A percentile compares a stretch with the other conserved stretches of the same genome.
phyloP scores from a whole-genome alignment of 2,329 filamentous ascomycete species.

The Penicillium sclerotiorum region DNA sequence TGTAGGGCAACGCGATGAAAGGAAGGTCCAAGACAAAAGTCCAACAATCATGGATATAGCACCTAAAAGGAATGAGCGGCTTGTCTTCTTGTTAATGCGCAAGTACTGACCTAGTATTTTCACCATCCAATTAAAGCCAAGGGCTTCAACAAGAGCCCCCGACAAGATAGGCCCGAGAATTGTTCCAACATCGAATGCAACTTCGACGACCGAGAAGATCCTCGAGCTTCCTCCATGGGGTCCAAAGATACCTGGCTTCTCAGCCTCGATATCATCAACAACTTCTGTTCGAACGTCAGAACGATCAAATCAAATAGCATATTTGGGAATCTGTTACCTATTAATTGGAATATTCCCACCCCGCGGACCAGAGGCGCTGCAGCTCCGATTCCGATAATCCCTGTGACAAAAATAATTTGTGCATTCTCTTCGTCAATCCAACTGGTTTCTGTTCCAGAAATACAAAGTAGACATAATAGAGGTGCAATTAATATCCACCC shows the following conservation, averaged over 20 bases:
- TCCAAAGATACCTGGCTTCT: constrained; percentile 23
- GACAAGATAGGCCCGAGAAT: neutral
- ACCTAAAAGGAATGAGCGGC: no score
- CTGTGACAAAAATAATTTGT: neutral
- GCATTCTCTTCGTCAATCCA: no score
- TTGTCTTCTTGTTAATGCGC: no score
- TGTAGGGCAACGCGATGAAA: no score
- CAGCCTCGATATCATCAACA: constrained; percentile 1
- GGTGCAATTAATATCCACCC: no score
- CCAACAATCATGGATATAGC: no score
- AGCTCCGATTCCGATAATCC: neutral
- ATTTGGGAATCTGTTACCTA: neutral
- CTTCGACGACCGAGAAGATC: neutral
- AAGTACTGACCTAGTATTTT: neutral
- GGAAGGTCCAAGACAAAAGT: no score
- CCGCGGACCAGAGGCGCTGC: neutral
- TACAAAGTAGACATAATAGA: no score
- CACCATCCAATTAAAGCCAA: neutral
- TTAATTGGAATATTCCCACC: neutral
- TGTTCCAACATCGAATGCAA: neutral
- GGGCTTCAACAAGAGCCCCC: neutral
- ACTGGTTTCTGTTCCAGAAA: no score
- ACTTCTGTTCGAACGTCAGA: no score
- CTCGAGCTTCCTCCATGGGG: neutral
- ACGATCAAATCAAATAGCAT: neutral